Percentiles rank a stretch among this genome's conserved stretches.
Conservation (phyloP, 2,329 filamentous ascomycete species). For the Aspergillus pseudoterreus region DNA sequence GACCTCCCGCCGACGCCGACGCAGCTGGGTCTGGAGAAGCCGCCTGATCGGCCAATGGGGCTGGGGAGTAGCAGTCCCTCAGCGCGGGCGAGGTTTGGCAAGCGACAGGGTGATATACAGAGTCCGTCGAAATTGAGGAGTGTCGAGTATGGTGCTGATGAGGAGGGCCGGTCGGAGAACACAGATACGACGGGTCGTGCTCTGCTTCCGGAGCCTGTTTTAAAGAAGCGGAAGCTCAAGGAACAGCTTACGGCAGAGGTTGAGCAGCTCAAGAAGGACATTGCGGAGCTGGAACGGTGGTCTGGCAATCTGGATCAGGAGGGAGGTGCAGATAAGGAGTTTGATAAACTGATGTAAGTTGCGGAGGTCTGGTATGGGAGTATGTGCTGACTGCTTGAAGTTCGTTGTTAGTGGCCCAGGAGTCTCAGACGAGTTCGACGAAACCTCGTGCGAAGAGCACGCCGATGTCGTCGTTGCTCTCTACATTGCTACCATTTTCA, state of each 20-base stretch:
- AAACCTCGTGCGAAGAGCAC: constrained; percentile 18
- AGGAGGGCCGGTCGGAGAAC: constrained; percentile 7
- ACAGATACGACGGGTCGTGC: constrained; percentile 5
- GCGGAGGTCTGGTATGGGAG: background rate
- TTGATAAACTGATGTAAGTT: constrained; percentile 33
- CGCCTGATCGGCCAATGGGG: constrained; percentile 28
- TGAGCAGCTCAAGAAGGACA: constrained; percentile 54
- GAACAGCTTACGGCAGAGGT: constrained; percentile 56
- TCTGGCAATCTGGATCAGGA: constrained; percentile 52
- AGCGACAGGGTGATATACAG: constrained; percentile 20
- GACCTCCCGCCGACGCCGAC: constrained; percentile 56
- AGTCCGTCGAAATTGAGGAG: constrained; percentile 29
- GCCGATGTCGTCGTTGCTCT: constrained; percentile 36
- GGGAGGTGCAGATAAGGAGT: constrained; percentile 26
- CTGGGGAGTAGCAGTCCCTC: constrained; percentile 38
- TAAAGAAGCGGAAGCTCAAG: constrained; percentile 50
- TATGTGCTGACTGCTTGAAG: constrained; percentile 24
- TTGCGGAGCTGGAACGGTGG: constrained; percentile 56
- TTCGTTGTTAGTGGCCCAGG: constrained; percentile 26
- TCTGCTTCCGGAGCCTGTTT: constrained; percentile 21
- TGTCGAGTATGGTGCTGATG: constrained; percentile 14
- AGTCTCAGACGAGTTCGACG: constrained; percentile 6
- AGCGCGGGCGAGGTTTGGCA: constrained; percentile 23
- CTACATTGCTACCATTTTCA: constrained; percentile 40
- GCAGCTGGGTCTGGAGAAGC: constrained; percentile 36